Evolutionary conservation across 2,329 filamentous ascomycete genomes (phyloP).

Genomic region (Pyricularia sp.): DNA sequence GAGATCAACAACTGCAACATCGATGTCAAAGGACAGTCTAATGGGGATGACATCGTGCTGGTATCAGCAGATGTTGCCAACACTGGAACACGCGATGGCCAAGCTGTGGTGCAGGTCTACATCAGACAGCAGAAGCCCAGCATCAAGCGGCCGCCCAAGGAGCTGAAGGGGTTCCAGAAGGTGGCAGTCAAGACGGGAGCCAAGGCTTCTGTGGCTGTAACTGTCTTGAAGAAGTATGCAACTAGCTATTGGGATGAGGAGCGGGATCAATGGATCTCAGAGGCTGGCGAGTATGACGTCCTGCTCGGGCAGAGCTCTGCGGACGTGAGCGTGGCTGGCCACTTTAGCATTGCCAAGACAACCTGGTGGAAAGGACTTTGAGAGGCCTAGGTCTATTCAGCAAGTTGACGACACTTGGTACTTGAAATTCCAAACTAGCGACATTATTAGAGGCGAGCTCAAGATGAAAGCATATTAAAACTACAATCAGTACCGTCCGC

Average conservation of each 20-base stretch:
- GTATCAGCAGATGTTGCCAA: constrained; percentile 36
- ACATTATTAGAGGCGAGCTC: too few species aligned
- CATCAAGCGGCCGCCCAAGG: constrained; percentile 36
- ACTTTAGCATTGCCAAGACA: background rate
- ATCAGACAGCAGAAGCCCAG: constrained; percentile 31
- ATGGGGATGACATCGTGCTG: constrained; percentile 19
- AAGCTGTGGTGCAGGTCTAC: constrained; percentile 43
- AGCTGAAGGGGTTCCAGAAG: constrained; percentile 48
- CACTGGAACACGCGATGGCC: constrained; percentile 27
- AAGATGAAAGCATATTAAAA: too few species aligned
- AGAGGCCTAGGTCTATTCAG: too few species aligned
- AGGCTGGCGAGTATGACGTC: constrained; percentile 5
- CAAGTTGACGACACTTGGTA: too few species aligned
- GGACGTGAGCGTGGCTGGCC: background rate
- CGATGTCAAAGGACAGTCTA: background rate
- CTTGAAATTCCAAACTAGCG: background rate
- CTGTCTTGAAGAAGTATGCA: background rate
- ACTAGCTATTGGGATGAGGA: constrained; percentile 6
- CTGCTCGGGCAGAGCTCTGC: constrained; percentile 5
- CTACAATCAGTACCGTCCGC: too few species aligned
- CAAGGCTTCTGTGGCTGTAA: background rate
- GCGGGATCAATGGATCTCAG: constrained; percentile 3
- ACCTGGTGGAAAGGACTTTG: constrained; percentile 1
- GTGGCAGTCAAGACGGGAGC: constrained; percentile 16
- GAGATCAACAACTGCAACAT: constrained; percentile 18